Evolutionary conservation across 495 filamentous ascomycete species (phyloP), one percentile per base, ranked within the genome.

Genomic region (Lasiosphaeria miniovina): DNA sequence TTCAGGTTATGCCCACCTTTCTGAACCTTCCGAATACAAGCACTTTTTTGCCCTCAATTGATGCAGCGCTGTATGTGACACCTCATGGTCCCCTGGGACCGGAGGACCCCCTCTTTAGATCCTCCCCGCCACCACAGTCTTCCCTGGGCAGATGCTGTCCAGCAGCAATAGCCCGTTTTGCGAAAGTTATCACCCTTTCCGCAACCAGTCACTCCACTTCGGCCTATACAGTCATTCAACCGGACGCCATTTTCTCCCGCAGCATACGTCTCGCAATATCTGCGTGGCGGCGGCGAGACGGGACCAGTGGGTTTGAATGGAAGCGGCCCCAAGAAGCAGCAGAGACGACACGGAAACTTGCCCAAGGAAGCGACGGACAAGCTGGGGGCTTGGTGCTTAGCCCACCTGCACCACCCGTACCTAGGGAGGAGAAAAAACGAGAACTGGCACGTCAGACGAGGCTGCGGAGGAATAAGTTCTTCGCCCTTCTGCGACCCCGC

Each of bases 371-470:
- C 90, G 0, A 96, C 91, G 0, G 88, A 90, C 71, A 86, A 87
- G 55, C 79, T 96, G 40, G 84, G 88, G n/a, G 75, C 80, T 12
- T 96, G 91, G 91, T n/a, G n/a, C 90, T 94, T 59, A 68, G 84
- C 81, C 24, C 90, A 96, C 73, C 71, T 92, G 4, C 77, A 85
- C 35, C 90, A 93, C 67, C 91, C 91, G 0, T 96, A 96, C 91
- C 91, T 6, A 91, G 85, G 36, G 91, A 96, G 68, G 91, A 95
- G 52, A 88, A 96, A 73, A 96, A 96, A 75, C 87, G 91, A 65
- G 81, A 86, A 65, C 78, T 96, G 49, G 89, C 90, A 80, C 79
- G 80, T 33, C 75, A 84, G 57, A 96, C 91, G 1, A 85, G 86
- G 0, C 78, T 96, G 12, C 86, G 88, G 31, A 88, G 93, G 68